phyloP scores from a whole-genome alignment of 2,329 filamentous ascomycete species.

The Phaeosphaeriaceae sp. region DNA sequence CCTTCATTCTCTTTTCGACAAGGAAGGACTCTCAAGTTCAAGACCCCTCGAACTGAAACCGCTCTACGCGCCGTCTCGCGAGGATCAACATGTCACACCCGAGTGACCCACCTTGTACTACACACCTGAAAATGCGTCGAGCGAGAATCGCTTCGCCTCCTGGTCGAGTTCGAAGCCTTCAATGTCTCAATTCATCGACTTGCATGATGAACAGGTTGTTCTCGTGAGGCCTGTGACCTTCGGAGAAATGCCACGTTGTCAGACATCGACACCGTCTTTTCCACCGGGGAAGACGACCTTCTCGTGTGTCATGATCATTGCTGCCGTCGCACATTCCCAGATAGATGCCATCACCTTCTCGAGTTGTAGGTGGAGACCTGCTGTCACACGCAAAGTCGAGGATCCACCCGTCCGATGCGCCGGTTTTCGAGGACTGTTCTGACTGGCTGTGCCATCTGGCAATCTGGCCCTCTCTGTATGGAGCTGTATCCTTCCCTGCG shows the following conservation, averaged over 20 bases:
- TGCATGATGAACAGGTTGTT: not conserved
- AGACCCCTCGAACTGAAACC: not conserved
- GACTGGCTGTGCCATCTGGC: not conserved
- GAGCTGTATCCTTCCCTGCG: not conserved
- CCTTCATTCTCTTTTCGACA: not conserved
- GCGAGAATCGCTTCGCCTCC: not conserved
- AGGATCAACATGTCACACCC: not conserved
- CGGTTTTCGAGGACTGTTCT: not conserved
- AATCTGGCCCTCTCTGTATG: not conserved
- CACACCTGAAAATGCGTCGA: not conserved
- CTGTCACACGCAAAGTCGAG: not conserved
- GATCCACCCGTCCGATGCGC: not conserved
- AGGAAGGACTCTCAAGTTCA: not conserved
- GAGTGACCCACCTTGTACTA: constrained; percentile 6
- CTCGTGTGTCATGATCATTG: not conserved
- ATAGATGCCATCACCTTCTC: not conserved
- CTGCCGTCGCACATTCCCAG: not conserved
- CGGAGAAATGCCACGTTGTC: constrained; percentile 20
- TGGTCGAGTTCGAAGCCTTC: not conserved
- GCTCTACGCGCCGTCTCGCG: not conserved
- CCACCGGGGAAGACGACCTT: not conserved
- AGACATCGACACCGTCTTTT: constrained; percentile 18
- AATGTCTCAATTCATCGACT: not conserved
- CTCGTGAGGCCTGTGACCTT: not conserved
- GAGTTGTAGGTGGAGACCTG: not conserved